Evolutionary conservation across 2,329 filamentous ascomycete genomes (phyloP).

Genomic region (Trichophyton mentagrophytes): DNA sequence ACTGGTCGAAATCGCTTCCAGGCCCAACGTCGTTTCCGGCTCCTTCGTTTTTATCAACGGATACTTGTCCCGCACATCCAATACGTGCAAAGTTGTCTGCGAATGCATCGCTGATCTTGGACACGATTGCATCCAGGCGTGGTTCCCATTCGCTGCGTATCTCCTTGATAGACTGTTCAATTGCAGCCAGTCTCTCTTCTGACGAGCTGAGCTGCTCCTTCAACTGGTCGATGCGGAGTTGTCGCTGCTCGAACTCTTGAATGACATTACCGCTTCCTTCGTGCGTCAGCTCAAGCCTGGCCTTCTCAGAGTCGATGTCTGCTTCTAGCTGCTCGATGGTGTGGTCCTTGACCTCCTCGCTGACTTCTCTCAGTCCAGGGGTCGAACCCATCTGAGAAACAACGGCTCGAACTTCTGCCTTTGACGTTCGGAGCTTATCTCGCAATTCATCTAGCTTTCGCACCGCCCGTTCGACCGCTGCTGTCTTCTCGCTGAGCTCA

Average conservation of each 20-base stretch:
- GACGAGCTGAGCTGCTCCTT: constrained; percentile 46
- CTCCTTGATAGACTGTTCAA: constrained; percentile 48
- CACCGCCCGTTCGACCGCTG: constrained; percentile 23
- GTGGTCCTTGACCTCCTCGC: constrained; percentile 27
- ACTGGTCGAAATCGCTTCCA: constrained; percentile 72
- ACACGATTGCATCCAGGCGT: constrained; percentile 60
- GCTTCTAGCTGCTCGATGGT: constrained; percentile 53
- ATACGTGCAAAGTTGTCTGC: constrained; percentile 89
- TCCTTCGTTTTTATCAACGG: constrained; percentile 53
- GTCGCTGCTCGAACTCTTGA: constrained; percentile 62
- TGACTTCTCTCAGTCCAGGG: constrained; percentile 1
- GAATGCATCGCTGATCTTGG: constrained; percentile 79
- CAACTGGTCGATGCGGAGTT: constrained; percentile 55
- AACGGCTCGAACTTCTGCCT: constrained; percentile 11
- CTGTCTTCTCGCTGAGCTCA: constrained; percentile 23
- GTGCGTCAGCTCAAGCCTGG: constrained; percentile 67
- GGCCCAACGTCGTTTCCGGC: constrained; percentile 12
- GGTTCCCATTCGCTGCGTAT: constrained; percentile 72
- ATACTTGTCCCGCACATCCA: constrained; percentile 82
- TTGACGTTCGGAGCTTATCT: constrained; percentile 14
- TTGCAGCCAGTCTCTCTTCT: constrained; percentile 42
- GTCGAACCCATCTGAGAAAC: constrained; percentile 16
- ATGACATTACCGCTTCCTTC: constrained; percentile 64
- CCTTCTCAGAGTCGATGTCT: constrained; percentile 61
- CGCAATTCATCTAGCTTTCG: background rate